Conservation (phyloP, 2,329 filamentous ascomycete genomes). For the Beauveria medogensis region DNA sequence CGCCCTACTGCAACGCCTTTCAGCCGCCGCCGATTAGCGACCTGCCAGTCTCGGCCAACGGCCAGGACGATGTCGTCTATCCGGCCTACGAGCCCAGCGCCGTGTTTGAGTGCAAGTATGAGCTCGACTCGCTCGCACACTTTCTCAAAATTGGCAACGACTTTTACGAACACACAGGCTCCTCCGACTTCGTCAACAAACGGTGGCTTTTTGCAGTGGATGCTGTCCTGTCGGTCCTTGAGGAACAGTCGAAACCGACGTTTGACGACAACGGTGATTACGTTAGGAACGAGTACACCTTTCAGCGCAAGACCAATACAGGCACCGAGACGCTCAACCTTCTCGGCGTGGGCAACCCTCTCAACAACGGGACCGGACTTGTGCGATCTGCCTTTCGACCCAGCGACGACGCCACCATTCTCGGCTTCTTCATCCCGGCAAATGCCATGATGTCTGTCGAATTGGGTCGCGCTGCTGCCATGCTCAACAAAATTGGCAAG, state of each 20-base stretch:
- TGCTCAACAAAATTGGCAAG: conserved; percentile 57
- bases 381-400: conserved; percentile 89
- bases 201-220: conserved; percentile 76
- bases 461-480: conserved; percentile 61
- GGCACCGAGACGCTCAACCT: conserved; percentile 89
- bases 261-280: conserved; percentile 65
- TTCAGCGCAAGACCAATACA: conserved; percentile 68
- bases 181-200: conserved; percentile 66
- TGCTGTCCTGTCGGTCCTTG: conserved; percentile 63
- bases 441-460: conserved; percentile 97
- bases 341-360: conserved; percentile 78
- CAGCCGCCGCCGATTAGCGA: conserved; percentile 84
- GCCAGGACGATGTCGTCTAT: conserved; percentile 77
- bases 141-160: conserved; percentile 83
- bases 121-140: conserved; percentile 88
- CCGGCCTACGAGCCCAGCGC: conserved; percentile 74
- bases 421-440: conserved; percentile 89
- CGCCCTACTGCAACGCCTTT: conserved; percentile 97
- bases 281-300: conserved; percentile 73
- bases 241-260: conserved; percentile 71
- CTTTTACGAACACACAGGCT: conserved; percentile 73
- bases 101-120: conserved; percentile 98
- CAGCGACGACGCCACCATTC: conserved; percentile 87
- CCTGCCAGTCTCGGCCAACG: conserved; percentile 63
- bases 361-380: conserved; percentile 76